Percentiles rank a stretch among this genome's conserved stretches.
Conservation (phyloP, 805 yeast genomes). For the Metschnikowia peoriensis region DNA sequence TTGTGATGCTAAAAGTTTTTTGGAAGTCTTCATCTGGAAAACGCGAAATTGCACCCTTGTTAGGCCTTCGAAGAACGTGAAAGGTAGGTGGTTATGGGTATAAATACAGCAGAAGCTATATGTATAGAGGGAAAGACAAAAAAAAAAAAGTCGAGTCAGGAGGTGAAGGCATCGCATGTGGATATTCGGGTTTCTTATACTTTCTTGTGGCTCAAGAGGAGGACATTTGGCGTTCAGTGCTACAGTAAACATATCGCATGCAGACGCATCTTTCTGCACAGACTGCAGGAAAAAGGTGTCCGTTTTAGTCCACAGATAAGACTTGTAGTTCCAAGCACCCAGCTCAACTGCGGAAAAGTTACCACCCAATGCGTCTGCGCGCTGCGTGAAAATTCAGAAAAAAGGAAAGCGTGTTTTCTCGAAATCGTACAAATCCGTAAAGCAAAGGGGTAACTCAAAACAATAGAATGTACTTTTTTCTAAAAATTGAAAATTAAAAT, state of each 20-base stretch:
- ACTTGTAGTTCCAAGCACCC: not conserved
- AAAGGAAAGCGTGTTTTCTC: not conserved
- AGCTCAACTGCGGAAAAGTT: not conserved
- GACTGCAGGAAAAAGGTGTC: not conserved
- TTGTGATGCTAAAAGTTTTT: conserved; percentile 17
- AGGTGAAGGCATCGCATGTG: not conserved
- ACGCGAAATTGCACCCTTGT: not conserved
- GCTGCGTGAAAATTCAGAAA: not conserved
- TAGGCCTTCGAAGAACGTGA: not conserved
- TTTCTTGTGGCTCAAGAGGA: not conserved
- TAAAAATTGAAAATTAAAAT: not conserved
- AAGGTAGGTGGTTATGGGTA: not conserved
- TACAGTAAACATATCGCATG: conserved; percentile 5
- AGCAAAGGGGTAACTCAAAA: not conserved
- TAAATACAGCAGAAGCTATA: conserved; percentile 2
- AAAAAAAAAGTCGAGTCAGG: not conserved
- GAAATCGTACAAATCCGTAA: not conserved
- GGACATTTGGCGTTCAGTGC: not conserved
- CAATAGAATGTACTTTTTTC: not conserved
- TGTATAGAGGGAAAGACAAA: not conserved
- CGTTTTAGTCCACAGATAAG: conserved; percentile 6
- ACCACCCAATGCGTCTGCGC: not conserved
- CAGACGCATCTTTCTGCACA: conserved; percentile 8
- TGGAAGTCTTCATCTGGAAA: conserved; percentile 12
- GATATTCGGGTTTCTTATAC: conserved; percentile 4